Base-by-base conservation (phyloP, 768 basidiomycete species). In the Pholiota conissans region DNA sequence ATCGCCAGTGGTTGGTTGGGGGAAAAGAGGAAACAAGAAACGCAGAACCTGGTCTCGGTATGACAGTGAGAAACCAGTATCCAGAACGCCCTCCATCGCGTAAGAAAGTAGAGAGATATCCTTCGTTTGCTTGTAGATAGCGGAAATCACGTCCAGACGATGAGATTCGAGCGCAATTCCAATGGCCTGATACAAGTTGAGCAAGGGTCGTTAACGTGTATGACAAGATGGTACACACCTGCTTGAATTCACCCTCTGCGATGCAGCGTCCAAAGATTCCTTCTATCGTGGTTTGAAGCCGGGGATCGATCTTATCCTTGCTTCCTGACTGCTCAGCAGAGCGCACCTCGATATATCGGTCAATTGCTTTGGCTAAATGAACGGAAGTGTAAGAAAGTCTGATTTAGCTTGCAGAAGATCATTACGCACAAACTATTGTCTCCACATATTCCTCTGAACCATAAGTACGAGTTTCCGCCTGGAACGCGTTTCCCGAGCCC, bases 91-190 rank as follows among this genome's bases (percentile, higher is more conserved):
- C 61, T 94, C 90, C 84, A 98, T 90, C 26, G 96, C 85, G 70
- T 98, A 99, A 24, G 90, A 84, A 6, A 99, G 80, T 5, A 98
- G 78, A 7, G 82, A 81, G 11, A 86, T 84, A 64, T 98, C 96
- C 40, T 81, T 77, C 4, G 89, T 90, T 59, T 83, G 75, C 37
- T 84, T 69, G 71, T 90, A 95, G 49, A 98, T 84, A 39, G 81
- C 77, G 57, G 88, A 81, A 63, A 99, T 85, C 18, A 98, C 77
- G 66, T 98, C 96, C 20, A 98, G 75, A 42, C 95, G 87, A 60
- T 80, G 89, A 26, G 95, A 88, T 67, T 98, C 95, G 10, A 99
- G 82, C 4, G 96, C 96, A 65, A 99, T 91, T 22, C 97, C 95
- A 61, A 98, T 89, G 8, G 94, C 95, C 92, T 95, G 62, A 54